Percentiles rank a stretch among this genome's conserved stretches.
Conservation (phyloP, 345 rosid species). For the Citrus australasica region DNA sequence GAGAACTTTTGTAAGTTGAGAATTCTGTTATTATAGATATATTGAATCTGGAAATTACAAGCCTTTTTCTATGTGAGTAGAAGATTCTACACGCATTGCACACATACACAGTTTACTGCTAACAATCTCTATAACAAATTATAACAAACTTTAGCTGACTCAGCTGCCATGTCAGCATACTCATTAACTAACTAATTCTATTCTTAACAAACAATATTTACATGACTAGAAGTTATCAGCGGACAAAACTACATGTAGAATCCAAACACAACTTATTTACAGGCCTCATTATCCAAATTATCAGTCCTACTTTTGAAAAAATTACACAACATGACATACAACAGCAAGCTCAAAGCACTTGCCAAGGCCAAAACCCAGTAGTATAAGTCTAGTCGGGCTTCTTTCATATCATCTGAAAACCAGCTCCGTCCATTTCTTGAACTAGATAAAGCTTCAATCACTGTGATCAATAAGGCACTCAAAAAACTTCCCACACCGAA, state of each 20-base stretch:
- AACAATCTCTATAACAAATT: too few species aligned
- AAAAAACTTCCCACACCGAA: conserved; percentile 91
- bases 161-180: too few species aligned
- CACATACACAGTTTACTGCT: too few species aligned
- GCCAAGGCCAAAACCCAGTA: conserved; percentile 72
- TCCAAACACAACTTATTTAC: conserved; percentile 9
- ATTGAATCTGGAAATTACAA: too few species aligned
- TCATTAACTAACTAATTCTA: too few species aligned
- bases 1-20: too few species aligned
- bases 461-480: conserved; percentile 70
- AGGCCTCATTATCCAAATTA: conserved; percentile 22
- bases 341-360: conserved; percentile 53
- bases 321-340: conserved; percentile 59
- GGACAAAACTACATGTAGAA: not conserved
- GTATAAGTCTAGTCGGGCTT: conserved; percentile 68
- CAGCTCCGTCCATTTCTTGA: conserved; percentile 49
- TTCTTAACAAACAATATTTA: not conserved
- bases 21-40: too few species aligned
- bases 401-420: conserved; percentile 89
- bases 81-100: too few species aligned
- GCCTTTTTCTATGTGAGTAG: too few species aligned
- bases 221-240: not conserved
- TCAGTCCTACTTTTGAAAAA: conserved; percentile 38
- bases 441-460: conserved; percentile 45
- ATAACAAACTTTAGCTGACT: too few species aligned